Evolutionary conservation across 345 rosid genomes (phyloP).

Genomic region (Diplotaxis tenuifolia): DNA sequence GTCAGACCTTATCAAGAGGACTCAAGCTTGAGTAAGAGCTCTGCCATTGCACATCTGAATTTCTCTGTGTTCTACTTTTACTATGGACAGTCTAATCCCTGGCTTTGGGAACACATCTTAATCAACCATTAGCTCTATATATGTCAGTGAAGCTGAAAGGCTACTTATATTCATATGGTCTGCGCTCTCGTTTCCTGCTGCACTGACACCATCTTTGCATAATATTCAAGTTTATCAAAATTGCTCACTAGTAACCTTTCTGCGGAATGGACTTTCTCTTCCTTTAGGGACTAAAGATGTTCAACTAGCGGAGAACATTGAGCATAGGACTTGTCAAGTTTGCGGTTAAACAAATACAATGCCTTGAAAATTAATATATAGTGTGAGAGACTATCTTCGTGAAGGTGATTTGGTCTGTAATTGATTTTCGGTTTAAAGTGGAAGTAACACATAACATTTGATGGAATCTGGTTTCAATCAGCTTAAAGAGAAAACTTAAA

Average conservation of each 20-base stretch:
- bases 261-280: constrained; percentile 6
- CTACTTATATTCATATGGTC: constrained; percentile 39
- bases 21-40: constrained; percentile 24
- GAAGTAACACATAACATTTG: too few species aligned
- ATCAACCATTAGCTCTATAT: constrained; percentile 42
- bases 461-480: background rate
- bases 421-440: background rate
- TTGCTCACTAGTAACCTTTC: background rate
- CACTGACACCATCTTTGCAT: constrained; percentile 48
- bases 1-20: background rate
- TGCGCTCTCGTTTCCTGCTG: background rate
- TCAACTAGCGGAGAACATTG: too few species aligned
- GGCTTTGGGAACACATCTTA: constrained; percentile 45
- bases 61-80: constrained; percentile 40
- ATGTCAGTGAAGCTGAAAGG: constrained; percentile 56
- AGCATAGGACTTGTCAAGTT: background rate
- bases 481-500: background rate
- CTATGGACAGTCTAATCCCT: constrained; percentile 15
- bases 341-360: constrained; percentile 30
- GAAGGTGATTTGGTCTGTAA: background rate
- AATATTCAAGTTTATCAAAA: constrained; percentile 12
- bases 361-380: constrained; percentile 75
- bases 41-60: background rate
- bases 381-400: constrained; percentile 46
- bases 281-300: background rate